Conservation (phyloP, 768 basidiomycete genomes). For the Mycena filopes region DNA sequence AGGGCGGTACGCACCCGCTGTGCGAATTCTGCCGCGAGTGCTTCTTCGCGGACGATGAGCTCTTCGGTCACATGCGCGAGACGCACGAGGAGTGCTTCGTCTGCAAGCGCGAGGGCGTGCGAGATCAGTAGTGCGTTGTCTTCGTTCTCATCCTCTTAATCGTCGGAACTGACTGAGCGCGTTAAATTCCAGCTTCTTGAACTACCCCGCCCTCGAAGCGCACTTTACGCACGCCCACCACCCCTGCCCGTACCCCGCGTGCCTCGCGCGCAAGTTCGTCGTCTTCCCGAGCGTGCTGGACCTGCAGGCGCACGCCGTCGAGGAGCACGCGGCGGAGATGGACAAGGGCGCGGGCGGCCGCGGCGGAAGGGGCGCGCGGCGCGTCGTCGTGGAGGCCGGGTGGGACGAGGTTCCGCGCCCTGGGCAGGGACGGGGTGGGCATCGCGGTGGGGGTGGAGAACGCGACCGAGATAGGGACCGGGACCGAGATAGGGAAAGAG, state of each 20-base stretch:
- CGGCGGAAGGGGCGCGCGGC: conserved; percentile 74
- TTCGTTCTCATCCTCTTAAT: background rate
- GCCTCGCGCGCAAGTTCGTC: conserved; percentile 91
- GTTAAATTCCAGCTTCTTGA: conserved; percentile 66
- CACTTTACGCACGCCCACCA: conserved; percentile 83
- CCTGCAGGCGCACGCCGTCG: conserved; percentile 91
- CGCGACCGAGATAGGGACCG: conserved; percentile 32
- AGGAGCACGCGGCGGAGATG: conserved; percentile 83
- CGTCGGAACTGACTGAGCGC: no score
- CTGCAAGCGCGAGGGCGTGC: conserved; percentile 84
- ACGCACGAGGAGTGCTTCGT: conserved; percentile 96
- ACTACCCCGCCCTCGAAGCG: conserved; percentile 80
- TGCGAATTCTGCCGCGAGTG: conserved; percentile 94
- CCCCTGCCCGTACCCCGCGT: conserved; percentile 78
- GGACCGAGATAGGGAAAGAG: no score
- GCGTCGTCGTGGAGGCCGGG: conserved; percentile 67
- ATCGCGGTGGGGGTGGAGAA: conserved; percentile 61
- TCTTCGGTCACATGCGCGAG: conserved; percentile 94
- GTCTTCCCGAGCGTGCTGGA: conserved; percentile 91
- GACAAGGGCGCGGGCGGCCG: conserved; percentile 70
- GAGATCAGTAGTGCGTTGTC: conserved; percentile 84
- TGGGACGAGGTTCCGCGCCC: conserved; percentile 67
- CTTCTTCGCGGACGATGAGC: conserved; percentile 92
- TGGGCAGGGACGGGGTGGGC: conserved; percentile 51
- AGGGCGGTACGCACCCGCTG: conserved; percentile 79